Evolutionary conservation across 2,329 filamentous ascomycete species (phyloP), one percentile per base, ranked within the genome.

Genomic region (Calonectria pseudoturangicola): DNA sequence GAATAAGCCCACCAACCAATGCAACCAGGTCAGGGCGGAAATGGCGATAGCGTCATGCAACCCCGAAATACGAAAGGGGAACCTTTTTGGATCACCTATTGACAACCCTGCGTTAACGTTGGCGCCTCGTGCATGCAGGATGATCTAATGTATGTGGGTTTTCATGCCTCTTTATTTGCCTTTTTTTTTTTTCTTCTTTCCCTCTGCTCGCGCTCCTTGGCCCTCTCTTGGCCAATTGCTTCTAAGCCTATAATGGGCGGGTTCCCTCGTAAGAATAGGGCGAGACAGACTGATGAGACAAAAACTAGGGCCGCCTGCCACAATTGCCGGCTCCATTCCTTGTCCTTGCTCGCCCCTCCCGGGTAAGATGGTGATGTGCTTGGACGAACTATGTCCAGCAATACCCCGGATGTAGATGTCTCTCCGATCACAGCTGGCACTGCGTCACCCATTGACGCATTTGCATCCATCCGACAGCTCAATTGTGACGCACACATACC

Each of bases 31-130:
- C 45, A 54, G 56, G 68, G 70, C 73, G 71, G 72, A 39, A 77
- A 72, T 68, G 74, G 66, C 62, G 70, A 77, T 79, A 76, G 77
- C 76, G 75, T 64, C 71, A 78, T 79, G 72, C 75, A 77, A 75
- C 71, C 68, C 65, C 69, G 51, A 58, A 68, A 71, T 62, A 66
- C 73, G 70, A 73, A 73, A 39, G 58, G 56, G 65, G 65, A 56
- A 58, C 56, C 30, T 56, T 68, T 62, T 62, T 62, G 28, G 50
- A 48, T 54, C 36, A 41, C 45, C 54, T 54, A 70, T 41, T 65
- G 48, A 16, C 43, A 68, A 68, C 50, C 66, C 68, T 73, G 76
- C 68, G 73, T 64, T 69, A 72, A 74, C 67, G 39, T 69, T 71
- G 76, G 47, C 68, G 64, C 70, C 51, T 71, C 70, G 66, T 70